Base-by-base conservation (phyloP, 1,139 yeast genomes). In the Blastobotrys persicus region DNA sequence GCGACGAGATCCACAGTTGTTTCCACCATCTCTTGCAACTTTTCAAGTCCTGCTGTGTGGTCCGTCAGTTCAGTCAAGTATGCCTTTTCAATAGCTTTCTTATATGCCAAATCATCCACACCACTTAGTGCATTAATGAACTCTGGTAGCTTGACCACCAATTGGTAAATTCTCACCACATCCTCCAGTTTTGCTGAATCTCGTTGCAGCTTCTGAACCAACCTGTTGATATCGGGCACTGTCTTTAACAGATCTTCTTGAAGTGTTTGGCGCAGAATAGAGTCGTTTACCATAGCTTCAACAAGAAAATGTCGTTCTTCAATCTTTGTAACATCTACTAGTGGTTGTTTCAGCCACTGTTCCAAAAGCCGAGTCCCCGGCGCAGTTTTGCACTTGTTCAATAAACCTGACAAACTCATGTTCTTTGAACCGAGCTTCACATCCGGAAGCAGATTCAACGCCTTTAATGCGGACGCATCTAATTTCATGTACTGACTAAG, bases 261-360 rank as follows among this genome's bases (percentile, higher is more conserved):
- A 32, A 89, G 66, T 31, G 76, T 72, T 7, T 83, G 80, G 55
- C 96, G 75, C 49, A 86, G 62, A 53, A 79, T 79, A 1, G 65
- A 50, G 61, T 88, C 88, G 34, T 84, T 79, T n/a, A 87, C 74
- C 59, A 92, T 71, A 51, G 78, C 76, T 38, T 80, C 85, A 7
- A 92, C 96, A 49, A 92, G 72, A 5, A 73, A 66, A 55, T 88
- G 97, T 48, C 98, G 78, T 34, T 81, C 76, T 39, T 71, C 67
- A 40, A 92, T 91, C 46, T 75, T 79, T 0, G 62, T 63, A 17
- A 77, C 63, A 57, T 79, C 80, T 50, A 95, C 83, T 45, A 92
- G 74, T 0, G 98, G 98, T 67, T 92, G 98, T 62, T 92, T 92
- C 55, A 94, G 75, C 98, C 98, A 92, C 62, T 88, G 96, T 11